Base-by-base conservation (phyloP, 2,329 filamentous ascomycete genomes). In the Diaporthe humulicola region DNA sequence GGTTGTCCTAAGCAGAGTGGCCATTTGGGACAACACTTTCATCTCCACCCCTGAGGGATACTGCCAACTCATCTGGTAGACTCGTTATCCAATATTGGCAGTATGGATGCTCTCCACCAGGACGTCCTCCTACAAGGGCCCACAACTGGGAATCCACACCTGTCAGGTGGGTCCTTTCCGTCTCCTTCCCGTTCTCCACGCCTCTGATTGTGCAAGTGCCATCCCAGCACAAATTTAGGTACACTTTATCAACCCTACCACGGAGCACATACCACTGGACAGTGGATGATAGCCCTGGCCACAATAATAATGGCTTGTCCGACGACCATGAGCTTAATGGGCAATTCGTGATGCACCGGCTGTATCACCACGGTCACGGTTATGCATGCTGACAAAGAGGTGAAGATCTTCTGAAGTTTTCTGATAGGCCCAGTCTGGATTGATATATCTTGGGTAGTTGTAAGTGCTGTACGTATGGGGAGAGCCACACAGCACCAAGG, bases 141-240 rank as follows among this genome's bases (percentile, higher is more conserved):
- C 56, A 58, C 33, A 33, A 17, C 36, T 25, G n/a, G 14, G 7
- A 19, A n/a, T 60, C 33, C 57, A 60, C 57, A 25, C 6, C 57
- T 40, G 57, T 60, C 36, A 60, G 36, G 57, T 42, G 57, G 57
- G 38, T 40, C 57, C 36, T 40, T 40, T n/a, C 57, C 36, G 33
- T 40, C 14, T 14, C 10, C 56, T 15, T 40, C 56, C 56, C 56
- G 56, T 60, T 17, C 36, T 40, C 57, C 28, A 36, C 12, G 28
- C 57, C 36, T 25, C 36, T 60, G 12, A n/a, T 3, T 40, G 36
- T 60, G n/a, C 2, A 60, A 40, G 36, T 12, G 36, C 57, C 9
- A 25, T 3, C 12, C 45, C 9, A 17, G 42, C 42, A 48, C 38
- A 2, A 14, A 3, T 15, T 25, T 19, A 28, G 25, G 52, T 30